Evolutionary conservation across 345 rosid genomes (phyloP), one percentile per base, ranked within the genome.

Genomic region (Euphorbia tirucalli): DNA sequence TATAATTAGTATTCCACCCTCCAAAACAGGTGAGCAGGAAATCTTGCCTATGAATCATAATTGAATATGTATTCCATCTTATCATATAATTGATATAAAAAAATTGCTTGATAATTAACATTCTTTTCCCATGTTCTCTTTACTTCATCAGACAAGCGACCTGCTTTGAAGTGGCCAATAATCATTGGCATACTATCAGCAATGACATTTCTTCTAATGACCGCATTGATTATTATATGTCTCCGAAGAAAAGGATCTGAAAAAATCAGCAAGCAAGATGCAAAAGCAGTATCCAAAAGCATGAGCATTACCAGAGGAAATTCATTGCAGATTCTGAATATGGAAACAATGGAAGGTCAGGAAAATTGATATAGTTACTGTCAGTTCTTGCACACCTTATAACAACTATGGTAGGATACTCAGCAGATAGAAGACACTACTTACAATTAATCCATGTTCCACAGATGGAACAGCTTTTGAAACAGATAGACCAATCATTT

Each of bases 401-500:
- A 58, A 31, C 11, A 22, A 32, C 21, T n/a, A 30, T 31, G 35
- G 43, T 7, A 3, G 21, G 2, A 68, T 10, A 16, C 32, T 28
- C 43, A 21, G 49, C 66, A 22, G 19, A 48, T 37, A 64, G 41
- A 3, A 21, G 14, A 64, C 10, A 61, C n/a, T 21, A 3, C 30
- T 66, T 13, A 66, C 48, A 57, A n/a, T 63, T 62, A 61, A 35
- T 65, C 71, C 24, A 11, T 66, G 8, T 44, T 25, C 24, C 56
- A 37, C 83, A 82, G 87, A 83, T 67, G 66, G 74, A 56, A 55
- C 82, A 21, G 79, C 55, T 79, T 75, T 89, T 66, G 90, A 83
- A 61, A 78, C 91, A 55, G 91, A 89, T 62, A 80, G 83, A 78
- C 82, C 94, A 13, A 59, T 85, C 24, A 44, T 80, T 35, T 87